Percentiles rank a stretch among this genome's conserved stretches.
phyloP scores from a whole-genome alignment of 2,329 filamentous ascomycete species.

The Aureobasidium sp. region DNA sequence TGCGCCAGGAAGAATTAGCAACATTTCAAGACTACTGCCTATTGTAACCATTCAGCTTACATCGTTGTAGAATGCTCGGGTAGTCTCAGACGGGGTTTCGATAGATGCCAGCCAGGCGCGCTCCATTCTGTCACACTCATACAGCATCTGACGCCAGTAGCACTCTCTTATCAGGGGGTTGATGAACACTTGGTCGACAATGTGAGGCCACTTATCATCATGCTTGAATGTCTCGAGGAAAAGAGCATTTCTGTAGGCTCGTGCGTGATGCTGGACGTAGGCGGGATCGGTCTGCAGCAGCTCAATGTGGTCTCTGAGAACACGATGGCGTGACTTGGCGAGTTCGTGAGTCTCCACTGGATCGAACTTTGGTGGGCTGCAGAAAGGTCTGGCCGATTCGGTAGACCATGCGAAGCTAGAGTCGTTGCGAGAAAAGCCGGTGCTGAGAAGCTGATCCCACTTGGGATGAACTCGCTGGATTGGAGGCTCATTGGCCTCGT shows the following conservation, averaged over 20 bases:
- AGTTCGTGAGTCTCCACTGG: background rate
- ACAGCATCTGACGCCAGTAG: conserved; percentile 5
- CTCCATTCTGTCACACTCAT: background rate
- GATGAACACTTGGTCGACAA: background rate
- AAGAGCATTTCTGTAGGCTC: background rate
- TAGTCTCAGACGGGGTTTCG: background rate
- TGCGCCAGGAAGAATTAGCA: background rate
- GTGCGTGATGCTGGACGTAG: background rate
- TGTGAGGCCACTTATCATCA: background rate
- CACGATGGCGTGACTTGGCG: background rate
- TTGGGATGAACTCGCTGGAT: background rate
- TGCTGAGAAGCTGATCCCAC: background rate
- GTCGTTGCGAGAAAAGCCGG: background rate
- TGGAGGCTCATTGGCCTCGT: background rate
- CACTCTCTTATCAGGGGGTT: background rate
- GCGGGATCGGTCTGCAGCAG: background rate
- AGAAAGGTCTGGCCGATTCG: background rate
- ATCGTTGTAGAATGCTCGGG: background rate
- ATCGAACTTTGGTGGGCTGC: background rate
- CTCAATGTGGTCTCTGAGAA: background rate
- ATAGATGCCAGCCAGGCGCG: background rate
- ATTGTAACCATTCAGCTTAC: background rate
- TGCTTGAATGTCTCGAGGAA: background rate
- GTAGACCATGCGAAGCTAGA: background rate
- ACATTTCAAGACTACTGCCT: background rate